phyloP scores from a whole-genome alignment of 805 yeast species.

The Brettanomyces nanus region DNA sequence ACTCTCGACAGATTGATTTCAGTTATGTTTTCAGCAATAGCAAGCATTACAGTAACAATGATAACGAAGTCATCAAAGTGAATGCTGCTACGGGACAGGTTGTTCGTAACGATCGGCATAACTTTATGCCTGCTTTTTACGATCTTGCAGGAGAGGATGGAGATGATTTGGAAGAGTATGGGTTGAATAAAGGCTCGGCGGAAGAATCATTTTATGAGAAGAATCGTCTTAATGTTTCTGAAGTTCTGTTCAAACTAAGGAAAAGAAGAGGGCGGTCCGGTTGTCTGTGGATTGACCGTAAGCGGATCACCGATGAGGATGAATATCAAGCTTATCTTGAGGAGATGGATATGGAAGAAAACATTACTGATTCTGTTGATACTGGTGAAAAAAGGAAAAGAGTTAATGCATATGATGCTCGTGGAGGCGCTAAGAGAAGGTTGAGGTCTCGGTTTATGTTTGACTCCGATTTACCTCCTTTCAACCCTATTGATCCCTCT shows the following conservation, averaged over 20 bases:
- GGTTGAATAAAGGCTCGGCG: slow-evolving; percentile 12
- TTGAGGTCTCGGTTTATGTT: slow-evolving; percentile 42
- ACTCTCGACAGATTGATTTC: slow-evolving; percentile 45
- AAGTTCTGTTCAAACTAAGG: slow-evolving; percentile 53
- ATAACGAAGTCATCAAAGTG: slow-evolving; percentile 25
- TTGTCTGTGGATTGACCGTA: slow-evolving; percentile 64
- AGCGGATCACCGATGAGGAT: slow-evolving; percentile 32
- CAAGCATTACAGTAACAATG: slow-evolving; percentile 27
- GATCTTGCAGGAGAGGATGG: slow-evolving; percentile 26
- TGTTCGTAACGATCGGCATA: slow-evolving; percentile 31
- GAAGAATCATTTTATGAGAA: slow-evolving; percentile 9
- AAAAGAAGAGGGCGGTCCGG: slow-evolving; percentile 70
- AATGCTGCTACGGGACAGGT: slow-evolving; percentile 44
- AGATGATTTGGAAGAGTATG: slow-evolving; percentile 15
- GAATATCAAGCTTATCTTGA: slow-evolving; percentile 31
- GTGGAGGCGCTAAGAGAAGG: slow-evolving; percentile 28
- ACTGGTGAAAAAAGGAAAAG: slow-evolving; percentile 11
- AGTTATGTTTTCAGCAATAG: slow-evolving; percentile 37
- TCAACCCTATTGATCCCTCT: slow-evolving; percentile 71
- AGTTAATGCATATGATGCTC: slow-evolving; percentile 28
- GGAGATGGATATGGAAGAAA: slow-evolving; percentile 26
- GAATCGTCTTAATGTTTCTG: slow-evolving; percentile 29
- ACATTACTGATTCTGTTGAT: slow-evolving; percentile 14
- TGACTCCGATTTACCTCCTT: slow-evolving; percentile 35
- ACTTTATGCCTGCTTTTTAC: slow-evolving; percentile 34